Percentiles rank a stretch among this genome's conserved stretches.
Evolutionary conservation across 148 eudicot genomes (phyloP).

Genomic region (Rhododendron vialii): DNA sequence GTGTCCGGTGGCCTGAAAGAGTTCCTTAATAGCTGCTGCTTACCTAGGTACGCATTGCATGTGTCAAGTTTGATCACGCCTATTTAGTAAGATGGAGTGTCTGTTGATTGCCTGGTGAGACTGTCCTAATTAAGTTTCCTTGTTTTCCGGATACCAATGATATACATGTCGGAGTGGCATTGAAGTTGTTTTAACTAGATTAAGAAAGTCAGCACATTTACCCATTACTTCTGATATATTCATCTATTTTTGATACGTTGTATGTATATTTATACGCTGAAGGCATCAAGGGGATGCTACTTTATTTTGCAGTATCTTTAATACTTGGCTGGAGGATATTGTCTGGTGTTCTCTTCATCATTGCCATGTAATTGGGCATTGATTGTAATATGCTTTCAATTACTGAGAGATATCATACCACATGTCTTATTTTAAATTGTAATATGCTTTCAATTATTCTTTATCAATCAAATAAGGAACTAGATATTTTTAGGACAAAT

Average conservation of each 20-base stretch:
- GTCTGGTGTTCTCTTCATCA: not conserved
- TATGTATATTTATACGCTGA: not conserved
- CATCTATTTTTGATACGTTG: not conserved
- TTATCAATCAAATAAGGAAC: no score
- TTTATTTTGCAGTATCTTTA: not conserved
- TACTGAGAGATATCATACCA: no score
- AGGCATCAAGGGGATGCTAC: not conserved
- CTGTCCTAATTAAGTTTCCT: not conserved
- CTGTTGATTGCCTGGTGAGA: not conserved
- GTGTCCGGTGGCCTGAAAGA: not conserved
- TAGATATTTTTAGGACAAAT: no score
- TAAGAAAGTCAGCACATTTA: not conserved
- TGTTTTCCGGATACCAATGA: not conserved
- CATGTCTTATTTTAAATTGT: no score
- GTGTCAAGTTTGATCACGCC: not conserved
- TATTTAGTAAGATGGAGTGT: not conserved
- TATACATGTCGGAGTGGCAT: not conserved
- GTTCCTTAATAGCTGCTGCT: not conserved
- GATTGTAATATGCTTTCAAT: no score
- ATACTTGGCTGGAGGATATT: not conserved
- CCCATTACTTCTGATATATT: not conserved
- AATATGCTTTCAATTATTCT: no score
- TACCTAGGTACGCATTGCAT: not conserved
- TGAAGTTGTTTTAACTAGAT: not conserved
- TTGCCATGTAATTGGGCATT: not conserved